Evolutionary conservation across 2,329 filamentous ascomycete species (phyloP).

Genomic region (Colletotrichum chrysophilum): DNA sequence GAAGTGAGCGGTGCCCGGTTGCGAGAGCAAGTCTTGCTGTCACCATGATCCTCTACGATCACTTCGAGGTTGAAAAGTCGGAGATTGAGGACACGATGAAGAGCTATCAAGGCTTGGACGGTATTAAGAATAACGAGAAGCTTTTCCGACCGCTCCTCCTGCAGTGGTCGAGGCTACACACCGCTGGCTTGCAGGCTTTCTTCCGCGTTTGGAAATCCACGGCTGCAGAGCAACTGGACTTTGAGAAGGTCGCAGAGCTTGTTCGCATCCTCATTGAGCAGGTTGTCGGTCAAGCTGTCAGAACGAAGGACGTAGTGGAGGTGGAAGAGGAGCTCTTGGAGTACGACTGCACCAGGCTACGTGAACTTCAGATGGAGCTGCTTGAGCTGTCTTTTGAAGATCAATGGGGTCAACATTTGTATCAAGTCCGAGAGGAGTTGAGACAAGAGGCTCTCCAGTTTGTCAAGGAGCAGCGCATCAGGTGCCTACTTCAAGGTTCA

Average conservation of each 20-base stretch:
- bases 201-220: slow-evolving; percentile 93
- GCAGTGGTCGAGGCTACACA: slow-evolving; percentile 92
- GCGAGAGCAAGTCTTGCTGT: slow-evolving; percentile 86
- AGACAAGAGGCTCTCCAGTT: slow-evolving; percentile 93
- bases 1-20: slow-evolving; percentile 81
- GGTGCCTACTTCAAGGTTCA: slow-evolving; percentile 84
- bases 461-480: slow-evolving; percentile 93
- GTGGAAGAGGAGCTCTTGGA: slow-evolving; percentile 88
- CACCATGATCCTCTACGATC: slow-evolving; percentile 88
- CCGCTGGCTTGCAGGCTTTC: slow-evolving; percentile 83
- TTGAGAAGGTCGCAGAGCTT: slow-evolving; percentile 91
- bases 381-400: slow-evolving; percentile 92
- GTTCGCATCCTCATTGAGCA: slow-evolving; percentile 90
- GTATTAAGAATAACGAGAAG: slow-evolving; percentile 79
- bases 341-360: slow-evolving; percentile 78
- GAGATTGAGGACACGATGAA: slow-evolving; percentile 79
- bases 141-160: slow-evolving; percentile 86
- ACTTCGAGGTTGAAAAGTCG: slow-evolving; percentile 90
- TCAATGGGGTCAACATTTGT: slow-evolving; percentile 89
- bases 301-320: slow-evolving; percentile 84
- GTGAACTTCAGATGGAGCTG: slow-evolving; percentile 91
- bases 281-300: slow-evolving; percentile 80
- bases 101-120: slow-evolving; percentile 76
- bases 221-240: slow-evolving; percentile 83
- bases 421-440: slow-evolving; percentile 89